Evolutionary conservation across 176 grass and related monocot species (phyloP).

Genomic region (Hyparrhenia diplandra): DNA sequence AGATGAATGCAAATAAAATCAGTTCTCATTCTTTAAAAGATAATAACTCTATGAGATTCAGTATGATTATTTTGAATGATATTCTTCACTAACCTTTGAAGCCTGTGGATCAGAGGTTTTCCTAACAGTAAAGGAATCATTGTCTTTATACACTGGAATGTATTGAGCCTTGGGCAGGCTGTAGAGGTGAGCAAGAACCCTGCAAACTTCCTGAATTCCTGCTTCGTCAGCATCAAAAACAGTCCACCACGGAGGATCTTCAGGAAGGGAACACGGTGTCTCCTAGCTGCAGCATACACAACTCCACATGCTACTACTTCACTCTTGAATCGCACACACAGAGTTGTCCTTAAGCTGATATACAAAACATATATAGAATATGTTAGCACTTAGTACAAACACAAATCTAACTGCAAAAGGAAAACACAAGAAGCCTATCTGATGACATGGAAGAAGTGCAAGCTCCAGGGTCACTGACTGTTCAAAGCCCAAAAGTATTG

Average conservation of each 20-base stretch:
- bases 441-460: background rate
- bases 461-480: background rate
- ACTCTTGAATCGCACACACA: conserved; percentile 92
- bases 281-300: conserved; percentile 88
- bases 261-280: conserved; percentile 64
- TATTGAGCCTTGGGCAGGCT: conserved; percentile 73
- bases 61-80: background rate
- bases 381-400: conserved; percentile 20
- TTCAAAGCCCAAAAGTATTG: background rate
- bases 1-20: conserved; percentile 7
- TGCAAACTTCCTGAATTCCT: conserved; percentile 80
- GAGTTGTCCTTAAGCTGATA: conserved; percentile 74
- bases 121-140: conserved; percentile 70
- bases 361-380: conserved; percentile 7
- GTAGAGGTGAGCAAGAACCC: conserved; percentile 85
- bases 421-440: background rate
- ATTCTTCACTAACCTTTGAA: conserved; percentile 60
- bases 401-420: background rate
- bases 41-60: background rate
- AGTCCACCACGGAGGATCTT: conserved; percentile 87
- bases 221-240: conserved; percentile 82
- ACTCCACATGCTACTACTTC: conserved; percentile 99
- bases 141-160: conserved; percentile 82
- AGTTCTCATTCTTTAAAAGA: background rate
- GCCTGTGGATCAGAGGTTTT: conserved; percentile 38